phyloP scores from a whole-genome alignment of 2,329 filamentous ascomycete genomes.

The Penicillium griseofulvum region DNA sequence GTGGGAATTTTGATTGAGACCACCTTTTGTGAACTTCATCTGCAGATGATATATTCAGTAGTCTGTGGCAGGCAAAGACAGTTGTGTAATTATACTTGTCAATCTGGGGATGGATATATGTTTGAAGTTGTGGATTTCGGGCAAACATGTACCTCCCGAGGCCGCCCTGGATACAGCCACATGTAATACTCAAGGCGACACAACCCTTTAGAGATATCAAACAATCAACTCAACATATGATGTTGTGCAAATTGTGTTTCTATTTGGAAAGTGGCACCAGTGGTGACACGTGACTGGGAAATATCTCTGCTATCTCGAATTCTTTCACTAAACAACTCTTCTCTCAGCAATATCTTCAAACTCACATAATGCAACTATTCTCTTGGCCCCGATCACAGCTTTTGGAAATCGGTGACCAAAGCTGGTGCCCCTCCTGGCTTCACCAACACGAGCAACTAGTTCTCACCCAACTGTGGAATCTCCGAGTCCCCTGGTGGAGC shows the following conservation, averaged over 20 bases:
- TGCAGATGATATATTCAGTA: background rate
- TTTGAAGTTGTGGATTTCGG: background rate
- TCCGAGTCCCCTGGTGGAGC: slow-evolving; percentile 17
- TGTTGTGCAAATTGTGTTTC: background rate
- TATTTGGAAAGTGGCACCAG: background rate
- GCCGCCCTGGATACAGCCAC: background rate
- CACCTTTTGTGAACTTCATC: background rate
- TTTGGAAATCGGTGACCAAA: slow-evolving; percentile 66
- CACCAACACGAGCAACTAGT: slow-evolving; percentile 48
- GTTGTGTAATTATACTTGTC: too few species aligned
- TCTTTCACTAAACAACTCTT: background rate
- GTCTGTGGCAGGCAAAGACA: too few species aligned
- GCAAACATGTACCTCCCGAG: background rate
- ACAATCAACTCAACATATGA: background rate
- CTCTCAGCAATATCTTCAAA: background rate
- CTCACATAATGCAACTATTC: background rate
- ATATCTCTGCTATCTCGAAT: background rate
- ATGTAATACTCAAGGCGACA: background rate
- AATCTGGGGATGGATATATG: background rate
- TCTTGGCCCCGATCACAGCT: slow-evolving; percentile 49
- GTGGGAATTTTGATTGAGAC: background rate
- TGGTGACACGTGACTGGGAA: background rate
- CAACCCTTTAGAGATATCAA: background rate
- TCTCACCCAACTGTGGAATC: slow-evolving; percentile 26
- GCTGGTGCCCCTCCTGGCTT: slow-evolving; percentile 64